phyloP scores from a whole-genome alignment of 2,329 filamentous ascomycete species.

The Thermomyces lanuginosus region DNA sequence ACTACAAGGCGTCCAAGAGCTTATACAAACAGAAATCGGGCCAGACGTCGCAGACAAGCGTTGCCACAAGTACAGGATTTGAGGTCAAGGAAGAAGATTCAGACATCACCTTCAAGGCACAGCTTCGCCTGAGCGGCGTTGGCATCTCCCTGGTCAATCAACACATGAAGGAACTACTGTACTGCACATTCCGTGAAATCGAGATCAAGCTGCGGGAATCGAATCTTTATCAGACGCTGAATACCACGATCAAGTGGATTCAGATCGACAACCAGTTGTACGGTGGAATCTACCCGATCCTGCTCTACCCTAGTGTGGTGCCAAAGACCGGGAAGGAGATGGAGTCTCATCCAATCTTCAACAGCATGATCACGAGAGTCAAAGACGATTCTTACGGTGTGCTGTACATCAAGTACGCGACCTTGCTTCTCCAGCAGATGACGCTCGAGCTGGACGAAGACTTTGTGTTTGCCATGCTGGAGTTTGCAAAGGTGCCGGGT shows the following conservation, averaged over 20 bases:
- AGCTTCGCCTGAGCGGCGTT: slow-evolving; percentile 74
- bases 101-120: slow-evolving; percentile 73
- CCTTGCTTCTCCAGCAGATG: slow-evolving; percentile 88
- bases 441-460: slow-evolving; percentile 95
- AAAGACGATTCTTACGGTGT: slow-evolving; percentile 98
- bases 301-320: slow-evolving; percentile 92
- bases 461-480: slow-evolving; percentile 88
- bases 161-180: slow-evolving; percentile 80
- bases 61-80: slow-evolving; percentile 57
- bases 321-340: slow-evolving; percentile 94
- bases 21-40: slow-evolving; percentile 56
- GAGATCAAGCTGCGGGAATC: slow-evolving; percentile 86
- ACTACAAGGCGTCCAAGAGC: slow-evolving; percentile 84
- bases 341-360: slow-evolving; percentile 86
- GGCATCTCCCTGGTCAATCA: slow-evolving; percentile 88
- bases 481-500: slow-evolving; percentile 85
- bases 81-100: slow-evolving; percentile 89
- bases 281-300: slow-evolving; percentile 92
- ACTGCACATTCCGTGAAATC: slow-evolving; percentile 82
- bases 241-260: slow-evolving; percentile 90
- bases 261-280: slow-evolving; percentile 98
- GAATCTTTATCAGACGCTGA: slow-evolving; percentile 80
- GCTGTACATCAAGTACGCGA: slow-evolving; percentile 96
- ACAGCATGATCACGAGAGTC: slow-evolving; percentile 78
- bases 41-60: slow-evolving; percentile 41